Evolutionary conservation across 495 filamentous ascomycete species (phyloP), one percentile per base, ranked within the genome.

Genomic region (Penicillium soppii): DNA sequence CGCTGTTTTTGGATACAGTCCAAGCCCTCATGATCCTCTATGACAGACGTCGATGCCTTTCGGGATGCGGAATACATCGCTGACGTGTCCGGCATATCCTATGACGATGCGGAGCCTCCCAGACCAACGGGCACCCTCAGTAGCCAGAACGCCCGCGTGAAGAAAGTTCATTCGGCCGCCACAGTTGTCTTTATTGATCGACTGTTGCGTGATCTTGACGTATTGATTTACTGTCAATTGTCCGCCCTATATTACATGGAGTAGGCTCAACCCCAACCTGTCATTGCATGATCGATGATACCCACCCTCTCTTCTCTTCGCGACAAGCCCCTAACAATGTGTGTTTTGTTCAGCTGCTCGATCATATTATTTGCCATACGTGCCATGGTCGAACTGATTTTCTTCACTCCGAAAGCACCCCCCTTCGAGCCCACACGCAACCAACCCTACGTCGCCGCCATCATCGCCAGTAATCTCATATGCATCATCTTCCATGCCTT

Each of bases 181-280:
- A 75, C 73, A 54, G 72, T 75, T 29, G 74, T 84, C 46, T 83
- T 88, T 62, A 78, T 94, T 49, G 84, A 83, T 57, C 75, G 85
- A 43, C 69, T 95, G 26, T 77, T 89, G 58, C 78, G 81, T 50
- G 85, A 82, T 60, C 73, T 95, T 39, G 91, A 96, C 68, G 85
- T 86, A 56, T 50, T 91, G n/a, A 82, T 91, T 25, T 91, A 90
- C 63, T 84, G 84, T 51, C 82, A 95, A 72, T 74, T 95, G 26
- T 88, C 87, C 32, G 80, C 85, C 33, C 58, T 95, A 50, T 96
- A 96, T 71, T 95, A 94, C 67, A 86, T 95, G 82, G 91, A 96
- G 91, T 95, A 73, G 57, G 87, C 36, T 7, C 29, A 43, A 32
- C 16, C 29, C 22, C 29, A 12, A 22, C 15, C 48, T 21, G 16